phyloP scores from a whole-genome alignment of 331 rosid genomes.

The Dryas integrifolia region DNA sequence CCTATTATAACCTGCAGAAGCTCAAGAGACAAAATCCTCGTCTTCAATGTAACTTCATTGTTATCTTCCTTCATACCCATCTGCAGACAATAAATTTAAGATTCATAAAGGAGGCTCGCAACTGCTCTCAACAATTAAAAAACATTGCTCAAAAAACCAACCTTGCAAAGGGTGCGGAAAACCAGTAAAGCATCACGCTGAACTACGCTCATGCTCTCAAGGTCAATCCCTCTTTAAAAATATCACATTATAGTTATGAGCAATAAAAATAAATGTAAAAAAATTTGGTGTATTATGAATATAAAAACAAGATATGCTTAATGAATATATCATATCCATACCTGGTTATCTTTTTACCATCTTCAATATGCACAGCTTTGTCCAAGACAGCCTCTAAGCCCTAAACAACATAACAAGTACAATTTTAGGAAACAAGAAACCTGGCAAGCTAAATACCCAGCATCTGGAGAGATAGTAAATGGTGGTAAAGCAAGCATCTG shows the following conservation, averaged over 20 bases:
- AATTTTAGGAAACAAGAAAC: constrained; percentile 17
- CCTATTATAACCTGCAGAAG: constrained; percentile 78
- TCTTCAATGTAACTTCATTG: constrained; percentile 88
- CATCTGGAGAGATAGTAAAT: constrained; percentile 1
- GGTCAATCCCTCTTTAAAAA: constrained; percentile 85
- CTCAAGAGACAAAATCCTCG: constrained; percentile 95
- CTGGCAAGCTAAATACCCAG: constrained; percentile 4
- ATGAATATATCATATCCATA: constrained; percentile 39
- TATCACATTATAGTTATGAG: constrained; percentile 31
- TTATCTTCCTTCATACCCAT: constrained; percentile 99
- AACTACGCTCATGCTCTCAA: constrained; percentile 84
- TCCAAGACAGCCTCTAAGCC: constrained; percentile 98
- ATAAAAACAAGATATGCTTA: constrained; percentile 23
- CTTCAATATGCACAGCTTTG: constrained; percentile 93
- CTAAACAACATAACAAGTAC: constrained; percentile 41
- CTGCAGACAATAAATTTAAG: constrained; percentile 47
- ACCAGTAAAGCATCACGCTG: constrained; percentile 91
- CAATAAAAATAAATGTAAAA: constrained; percentile 12
- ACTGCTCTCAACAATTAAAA: constrained; percentile 23
- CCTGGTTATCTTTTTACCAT: constrained; percentile 95
- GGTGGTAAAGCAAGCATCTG: constrained; percentile 16
- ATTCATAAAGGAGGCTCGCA: constrained; percentile 23
- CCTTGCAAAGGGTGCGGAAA: constrained; percentile 99
- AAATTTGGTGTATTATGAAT: constrained; percentile 11
- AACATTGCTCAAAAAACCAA: constrained; percentile 40